These are phyloP conservation scores for Galerina sulciceps DNA, from an alignment of 768 basidiomycete genomes.

Conservation along the genomic window DNA sequence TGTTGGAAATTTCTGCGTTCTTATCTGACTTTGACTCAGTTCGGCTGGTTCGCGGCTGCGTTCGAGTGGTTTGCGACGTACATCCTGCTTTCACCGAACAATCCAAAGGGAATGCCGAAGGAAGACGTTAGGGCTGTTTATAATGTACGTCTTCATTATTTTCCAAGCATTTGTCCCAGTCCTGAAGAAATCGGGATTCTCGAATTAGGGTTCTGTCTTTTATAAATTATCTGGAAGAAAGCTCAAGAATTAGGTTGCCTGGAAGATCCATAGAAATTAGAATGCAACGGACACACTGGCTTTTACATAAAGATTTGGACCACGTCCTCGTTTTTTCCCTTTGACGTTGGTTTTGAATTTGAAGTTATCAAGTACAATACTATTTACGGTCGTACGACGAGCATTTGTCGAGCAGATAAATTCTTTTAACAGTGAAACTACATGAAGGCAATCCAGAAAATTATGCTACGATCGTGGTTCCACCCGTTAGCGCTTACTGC, in stretches of 20 bases:
- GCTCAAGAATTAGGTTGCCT: not conserved
- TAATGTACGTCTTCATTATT: constrained; percentile 31
- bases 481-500: no score
- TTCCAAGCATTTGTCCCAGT: not conserved
- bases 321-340: no score
- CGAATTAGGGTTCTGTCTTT: constrained; percentile 36
- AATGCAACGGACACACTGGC: no score
- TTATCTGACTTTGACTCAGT: constrained; percentile 26
- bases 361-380: no score
- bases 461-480: no score
- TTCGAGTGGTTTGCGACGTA: constrained; percentile 48
- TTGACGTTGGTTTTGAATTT: no score
- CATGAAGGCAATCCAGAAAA: no score
- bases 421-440: no score
- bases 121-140: constrained; percentile 44
- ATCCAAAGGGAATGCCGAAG: constrained; percentile 38
- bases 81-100: constrained; percentile 39
- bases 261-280: no score
- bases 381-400: no score
- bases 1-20: not conserved
- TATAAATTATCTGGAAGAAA: constrained; percentile 32
- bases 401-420: no score
- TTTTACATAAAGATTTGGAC: no score
- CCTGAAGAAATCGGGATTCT: not conserved
- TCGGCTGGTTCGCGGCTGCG: constrained; percentile 43